Evolutionary conservation across 2,329 filamentous ascomycete species (phyloP).

Genomic region (Dryadomyces quercivorus): DNA sequence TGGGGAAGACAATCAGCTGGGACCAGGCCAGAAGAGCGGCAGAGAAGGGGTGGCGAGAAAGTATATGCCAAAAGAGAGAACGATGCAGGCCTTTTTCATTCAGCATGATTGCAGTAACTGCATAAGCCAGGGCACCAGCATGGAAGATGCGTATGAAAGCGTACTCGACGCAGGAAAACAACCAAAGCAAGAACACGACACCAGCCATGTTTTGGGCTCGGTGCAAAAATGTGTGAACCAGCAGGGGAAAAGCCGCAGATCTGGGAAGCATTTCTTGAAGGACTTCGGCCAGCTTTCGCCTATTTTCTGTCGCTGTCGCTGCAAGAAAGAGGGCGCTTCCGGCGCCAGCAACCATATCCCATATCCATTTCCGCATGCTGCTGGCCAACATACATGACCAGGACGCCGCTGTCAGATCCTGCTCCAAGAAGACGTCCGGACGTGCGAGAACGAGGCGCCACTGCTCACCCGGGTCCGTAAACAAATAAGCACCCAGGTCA

Average conservation of each 20-base stretch:
- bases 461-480: constrained; percentile 19
- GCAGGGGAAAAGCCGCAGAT: not conserved
- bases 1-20: constrained; percentile 7
- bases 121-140: constrained; percentile 16
- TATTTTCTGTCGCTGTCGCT: not conserved
- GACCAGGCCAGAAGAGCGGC: constrained; percentile 4
- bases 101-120: constrained; percentile 7
- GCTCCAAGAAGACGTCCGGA: constrained; percentile 23
- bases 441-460: constrained; percentile 23
- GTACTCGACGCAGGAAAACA: constrained; percentile 18
- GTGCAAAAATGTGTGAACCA: not conserved
- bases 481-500: constrained; percentile 18
- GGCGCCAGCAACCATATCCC: constrained; percentile 9
- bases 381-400: constrained; percentile 4
- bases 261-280: no score
- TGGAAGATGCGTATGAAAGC: constrained; percentile 18
- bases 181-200: constrained; percentile 14
- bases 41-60: constrained; percentile 3
- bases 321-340: constrained; percentile 2
- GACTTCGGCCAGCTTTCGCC: no score
- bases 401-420: constrained; percentile 13
- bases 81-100: no score
- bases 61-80: not conserved
- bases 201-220: constrained; percentile 3
- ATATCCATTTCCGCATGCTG: constrained; percentile 9